Evolutionary conservation across 2,329 filamentous ascomycete genomes (phyloP), one percentile per base, ranked within the genome.

Genomic region (Teratosphaeria destructans): DNA sequence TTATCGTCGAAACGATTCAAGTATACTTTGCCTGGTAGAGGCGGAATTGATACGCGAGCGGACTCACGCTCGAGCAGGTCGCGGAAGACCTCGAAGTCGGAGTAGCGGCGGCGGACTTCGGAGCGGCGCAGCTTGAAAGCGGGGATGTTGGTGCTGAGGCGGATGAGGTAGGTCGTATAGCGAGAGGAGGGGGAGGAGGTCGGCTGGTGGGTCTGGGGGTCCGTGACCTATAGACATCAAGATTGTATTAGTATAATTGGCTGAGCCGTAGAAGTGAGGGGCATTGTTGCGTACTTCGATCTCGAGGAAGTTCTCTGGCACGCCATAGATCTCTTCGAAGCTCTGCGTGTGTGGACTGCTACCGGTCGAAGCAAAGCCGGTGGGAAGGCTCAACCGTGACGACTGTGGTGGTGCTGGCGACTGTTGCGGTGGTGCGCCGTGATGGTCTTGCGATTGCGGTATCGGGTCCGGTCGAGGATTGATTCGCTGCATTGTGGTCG

Each of bases 301-400:
- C 80, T 99, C 94, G 58, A 99, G 84, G 73, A 97, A 96, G 80
- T 99, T 99, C 81, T 99, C 94, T 5, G 94, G 94, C 55, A 93
- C 90, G 14, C 92, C 94, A 76, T 99, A 99, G 74, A 97, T 96
- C 82, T 99, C 94, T 78, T 99, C 94, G 73, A 96, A 97, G 72
- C 88, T 94, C 80, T 99, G 94, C 5, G 70, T 69, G 55, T 71
- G 70, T 12, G 61, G 54, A 19, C 67, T 61, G 34, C 63, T 62
- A 2, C 68, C 69, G 3, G 70, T 70, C 43, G 64, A 67, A 12
- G 70, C 67, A 61, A 72, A 71, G 35, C 70, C 70, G 10, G 68
- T 70, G 12, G 70, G 70, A 26, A 71, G 55, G 39, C 49, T 43
- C 61, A 55, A 59, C 52, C 59, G 60, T 39, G 59, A 55, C 11